Base-by-base conservation (phyloP, 176 grass and related monocot genomes). In the Chrysopogon serrulatus region DNA sequence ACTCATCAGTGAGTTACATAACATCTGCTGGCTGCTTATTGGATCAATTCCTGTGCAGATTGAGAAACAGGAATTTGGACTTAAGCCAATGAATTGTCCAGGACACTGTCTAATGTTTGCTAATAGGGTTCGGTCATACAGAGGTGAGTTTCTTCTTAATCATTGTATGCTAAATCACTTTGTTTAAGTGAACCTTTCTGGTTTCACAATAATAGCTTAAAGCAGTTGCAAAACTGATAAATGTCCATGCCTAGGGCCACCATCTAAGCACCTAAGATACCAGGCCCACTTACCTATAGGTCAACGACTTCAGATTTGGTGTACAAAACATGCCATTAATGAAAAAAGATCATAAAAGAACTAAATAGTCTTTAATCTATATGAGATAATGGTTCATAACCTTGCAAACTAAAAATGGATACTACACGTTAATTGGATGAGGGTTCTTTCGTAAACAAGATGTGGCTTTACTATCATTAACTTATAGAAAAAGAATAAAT, bases 71-170 rank as follows among this genome's bases (percentile, higher is more conserved):
- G 96, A 96, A 85, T 99, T 99, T 79, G 96, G 93, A 85, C 93
- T 99, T 67, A 99, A 99, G 86, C 96, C 96, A 82, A 99, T 99
- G 96, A 99, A 99, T 87, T 99, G 96, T 81, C 96, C 96, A 62
- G 96, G 96, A 3, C 96, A 96, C 73, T 99, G 96, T 82, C 86
- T 99, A 90, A 99, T 99, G 96, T 99, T 99, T 90, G 87, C 92
- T 56, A 84, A 96, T 76, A 83, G 93, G 78, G 91, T 92, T 88
- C 96, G 96, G 33, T 99, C 96, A 0, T 99, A 96, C 73, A 99
- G 96, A 99, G 93, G 96, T 96, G 34, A 79, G 79, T 82, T 88
- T 41, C 81, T 79, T 65, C 40, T 21, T 73, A 84, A 42, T 68
- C 30, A 41, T 86, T 90, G 15, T n/a, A 51, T 54, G 32, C 2